These are phyloP conservation scores for Alternaria arbusti DNA, from an alignment of 2,329 filamentous ascomycete species.

Conservation along the genomic window DNA sequence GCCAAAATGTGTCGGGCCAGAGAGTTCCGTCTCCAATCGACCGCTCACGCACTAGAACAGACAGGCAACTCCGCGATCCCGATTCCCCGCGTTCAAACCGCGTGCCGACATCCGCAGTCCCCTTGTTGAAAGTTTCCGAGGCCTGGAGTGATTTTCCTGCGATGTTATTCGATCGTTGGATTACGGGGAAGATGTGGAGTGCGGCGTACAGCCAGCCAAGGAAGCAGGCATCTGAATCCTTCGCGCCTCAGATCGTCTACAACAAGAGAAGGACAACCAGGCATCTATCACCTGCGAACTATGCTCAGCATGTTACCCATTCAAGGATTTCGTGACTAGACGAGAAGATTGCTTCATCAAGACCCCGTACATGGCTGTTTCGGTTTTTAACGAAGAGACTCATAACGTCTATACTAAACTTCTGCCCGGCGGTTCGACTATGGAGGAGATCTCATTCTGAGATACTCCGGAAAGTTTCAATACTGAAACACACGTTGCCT, in stretches of 20 bases:
- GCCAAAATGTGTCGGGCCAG: neutral
- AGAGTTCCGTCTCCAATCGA: neutral
- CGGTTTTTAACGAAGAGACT: neutral
- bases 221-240: neutral
- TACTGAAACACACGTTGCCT: neutral
- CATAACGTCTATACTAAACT: neutral
- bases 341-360: too few relatives aligned
- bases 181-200: neutral
- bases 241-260: too few relatives aligned
- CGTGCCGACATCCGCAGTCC: neutral
- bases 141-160: neutral
- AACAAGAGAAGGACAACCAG: too few relatives aligned
- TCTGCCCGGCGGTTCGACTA: neutral
- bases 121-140: too few relatives aligned
- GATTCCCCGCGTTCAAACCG: neutral
- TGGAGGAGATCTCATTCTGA: neutral
- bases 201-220: neutral
- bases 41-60: neutral
- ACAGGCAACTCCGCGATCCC: neutral
- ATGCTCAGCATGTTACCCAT: too few relatives aligned
- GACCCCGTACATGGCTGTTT: neutral
- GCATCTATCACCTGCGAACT: too few relatives aligned
- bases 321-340: too few relatives aligned
- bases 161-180: neutral
- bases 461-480: neutral